A percentile compares a stretch with the other conserved stretches of the same genome.
Evolutionary conservation across 768 basidiomycete species (phyloP).

Genomic region (Phanerochaete sordida): DNA sequence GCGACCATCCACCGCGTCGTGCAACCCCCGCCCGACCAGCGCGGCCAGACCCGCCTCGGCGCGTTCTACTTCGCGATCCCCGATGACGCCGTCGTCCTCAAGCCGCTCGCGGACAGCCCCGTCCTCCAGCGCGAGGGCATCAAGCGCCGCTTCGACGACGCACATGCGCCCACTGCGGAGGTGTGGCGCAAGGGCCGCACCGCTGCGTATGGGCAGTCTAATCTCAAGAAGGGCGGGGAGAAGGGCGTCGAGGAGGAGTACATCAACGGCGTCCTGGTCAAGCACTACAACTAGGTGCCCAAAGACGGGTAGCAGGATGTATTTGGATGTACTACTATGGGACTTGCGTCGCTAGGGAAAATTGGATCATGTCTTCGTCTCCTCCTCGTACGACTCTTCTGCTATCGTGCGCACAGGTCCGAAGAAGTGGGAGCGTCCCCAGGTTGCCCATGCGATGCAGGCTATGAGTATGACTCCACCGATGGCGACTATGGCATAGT

Average conservation of each 20-base stretch:
- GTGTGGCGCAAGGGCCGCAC: conserved; percentile 51
- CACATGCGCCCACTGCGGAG: conserved; percentile 47
- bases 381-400: conserved; percentile 1
- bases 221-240: conserved; percentile 36
- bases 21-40: conserved; percentile 56
- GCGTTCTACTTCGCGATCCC: conserved; percentile 55
- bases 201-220: conserved; percentile 46
- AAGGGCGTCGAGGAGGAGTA: conserved; percentile 51
- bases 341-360: not conserved
- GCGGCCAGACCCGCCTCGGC: conserved; percentile 45
- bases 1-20: conserved; percentile 61
- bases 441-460: conserved; percentile 40
- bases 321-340: too few species aligned
- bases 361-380: not conserved
- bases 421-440: conserved; percentile 42
- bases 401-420: conserved; percentile 41
- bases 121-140: conserved; percentile 46
- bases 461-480: conserved; percentile 46
- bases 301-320: too few species aligned
- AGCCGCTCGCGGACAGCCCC: conserved; percentile 43
- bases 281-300: conserved; percentile 45
- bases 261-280: conserved; percentile 51
- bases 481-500: conserved; percentile 53
- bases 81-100: conserved; percentile 46
- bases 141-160: conserved; percentile 32